Evolutionary conservation across 2,329 filamentous ascomycete genomes (phyloP).

Genomic region (Penicillium griseofulvum): DNA sequence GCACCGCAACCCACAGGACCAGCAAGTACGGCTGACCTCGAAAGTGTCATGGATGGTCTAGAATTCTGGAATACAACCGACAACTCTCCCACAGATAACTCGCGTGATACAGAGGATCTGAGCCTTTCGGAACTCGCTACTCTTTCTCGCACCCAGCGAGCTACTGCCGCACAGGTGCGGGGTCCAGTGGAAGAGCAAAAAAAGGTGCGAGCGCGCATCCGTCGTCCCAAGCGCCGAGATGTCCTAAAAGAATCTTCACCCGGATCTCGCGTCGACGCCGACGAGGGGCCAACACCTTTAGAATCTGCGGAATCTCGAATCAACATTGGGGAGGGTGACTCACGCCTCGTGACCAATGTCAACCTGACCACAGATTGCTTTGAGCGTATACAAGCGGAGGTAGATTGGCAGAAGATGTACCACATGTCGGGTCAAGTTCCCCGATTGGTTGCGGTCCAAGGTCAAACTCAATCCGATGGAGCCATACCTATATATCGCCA

Average conservation of each 20-base stretch:
- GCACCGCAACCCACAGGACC: slow-evolving; percentile 15
- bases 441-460: slow-evolving; percentile 86
- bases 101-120: slow-evolving; percentile 5
- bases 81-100: slow-evolving; percentile 4
- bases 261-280: not conserved
- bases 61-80: slow-evolving; percentile 25
- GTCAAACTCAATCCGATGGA: slow-evolving; percentile 64
- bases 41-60: slow-evolving; percentile 36
- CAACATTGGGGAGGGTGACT: slow-evolving; percentile 75
- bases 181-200: slow-evolving; percentile 17
- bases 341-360: slow-evolving; percentile 67
- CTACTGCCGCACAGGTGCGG: slow-evolving; percentile 6
- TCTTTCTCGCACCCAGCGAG: slow-evolving; percentile 11
- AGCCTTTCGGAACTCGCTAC: slow-evolving; percentile 20
- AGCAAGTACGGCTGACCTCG: slow-evolving; percentile 31
- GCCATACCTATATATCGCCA: slow-evolving; percentile 87
- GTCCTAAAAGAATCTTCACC: slow-evolving; percentile 10
- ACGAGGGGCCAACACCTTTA: not conserved
- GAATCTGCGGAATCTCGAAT: not conserved
- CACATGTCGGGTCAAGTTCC: slow-evolving; percentile 91
- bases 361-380: slow-evolving; percentile 64
- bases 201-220: slow-evolving; percentile 25
- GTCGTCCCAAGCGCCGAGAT: slow-evolving; percentile 27
- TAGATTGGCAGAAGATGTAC: slow-evolving; percentile 87
- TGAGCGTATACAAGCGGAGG: slow-evolving; percentile 67